Evolutionary conservation across 306 rosid genomes (phyloP).

Genomic region (Macrotyloma uniflorum): DNA sequence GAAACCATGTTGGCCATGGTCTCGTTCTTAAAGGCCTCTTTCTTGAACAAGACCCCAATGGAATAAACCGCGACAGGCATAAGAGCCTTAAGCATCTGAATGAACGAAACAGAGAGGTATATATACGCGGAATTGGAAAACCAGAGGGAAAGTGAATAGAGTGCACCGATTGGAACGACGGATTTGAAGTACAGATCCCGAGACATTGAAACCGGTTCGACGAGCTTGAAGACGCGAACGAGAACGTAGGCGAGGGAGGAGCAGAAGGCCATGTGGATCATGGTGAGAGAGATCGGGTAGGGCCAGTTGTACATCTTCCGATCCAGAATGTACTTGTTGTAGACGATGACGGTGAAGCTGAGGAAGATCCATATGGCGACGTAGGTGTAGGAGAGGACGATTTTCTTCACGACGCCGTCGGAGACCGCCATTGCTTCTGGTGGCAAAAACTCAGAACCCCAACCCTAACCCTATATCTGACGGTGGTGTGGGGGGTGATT

Average conservation of each 20-base stretch:
- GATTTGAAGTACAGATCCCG: constrained; percentile 79
- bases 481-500: not conserved
- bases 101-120: constrained; percentile 86
- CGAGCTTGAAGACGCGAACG: constrained; percentile 82
- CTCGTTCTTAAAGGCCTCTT: constrained; percentile 67
- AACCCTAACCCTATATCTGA: constrained; percentile 50
- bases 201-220: constrained; percentile 86
- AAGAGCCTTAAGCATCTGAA: constrained; percentile 94
- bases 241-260: constrained; percentile 83
- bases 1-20: constrained; percentile 91
- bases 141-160: constrained; percentile 91
- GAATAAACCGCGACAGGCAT: constrained; percentile 98
- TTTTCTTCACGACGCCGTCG: constrained; percentile 74
- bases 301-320: constrained; percentile 98
- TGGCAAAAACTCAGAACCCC: not conserved
- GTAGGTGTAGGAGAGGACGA: constrained; percentile 82
- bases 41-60: constrained; percentile 66
- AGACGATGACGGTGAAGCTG: constrained; percentile 90
- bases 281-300: constrained; percentile 87
- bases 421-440: constrained; percentile 68
- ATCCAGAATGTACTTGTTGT: constrained; percentile 94
- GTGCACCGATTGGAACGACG: constrained; percentile 95
- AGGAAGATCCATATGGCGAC: constrained; percentile 95
- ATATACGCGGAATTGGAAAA: constrained; percentile 92
- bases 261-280: constrained; percentile 98